phyloP scores from a whole-genome alignment of 768 basidiomycete species.

The Mycena leptocephala region DNA sequence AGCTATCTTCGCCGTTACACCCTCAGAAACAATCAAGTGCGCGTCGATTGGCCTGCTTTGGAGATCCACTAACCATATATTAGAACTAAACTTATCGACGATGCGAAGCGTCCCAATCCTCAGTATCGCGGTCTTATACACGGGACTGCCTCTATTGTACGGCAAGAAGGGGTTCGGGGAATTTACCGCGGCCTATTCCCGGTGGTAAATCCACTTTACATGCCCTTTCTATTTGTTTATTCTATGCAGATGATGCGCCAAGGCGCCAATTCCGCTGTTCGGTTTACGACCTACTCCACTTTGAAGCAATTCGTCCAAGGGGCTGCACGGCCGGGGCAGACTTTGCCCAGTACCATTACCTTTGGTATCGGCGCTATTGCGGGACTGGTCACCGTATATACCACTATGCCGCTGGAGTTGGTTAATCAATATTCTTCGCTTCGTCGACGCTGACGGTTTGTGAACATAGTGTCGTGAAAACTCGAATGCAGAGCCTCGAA shows the following conservation, averaged over 20 bases:
- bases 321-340: conserved; percentile 85
- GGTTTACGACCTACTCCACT: conserved; percentile 96
- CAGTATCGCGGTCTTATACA: conserved; percentile 91
- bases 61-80: background rate
- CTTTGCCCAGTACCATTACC: conserved; percentile 89
- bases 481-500: conserved; percentile 95
- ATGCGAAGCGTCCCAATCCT: conserved; percentile 88
- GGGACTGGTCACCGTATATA: conserved; percentile 95
- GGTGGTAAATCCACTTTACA: conserved; percentile 72
- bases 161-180: conserved; percentile 88
- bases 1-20: conserved; percentile 95
- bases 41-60: conserved; percentile 40
- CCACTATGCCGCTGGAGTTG: conserved; percentile 89
- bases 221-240: background rate
- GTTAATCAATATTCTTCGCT: conserved; percentile 40
- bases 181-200: conserved; percentile 95
- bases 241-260: conserved; percentile 91
- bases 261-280: conserved; percentile 96
- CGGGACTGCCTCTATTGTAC: conserved; percentile 85
- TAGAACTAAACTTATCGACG: conserved; percentile 98
- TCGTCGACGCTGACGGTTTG: background rate
- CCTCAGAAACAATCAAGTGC: conserved; percentile 98
- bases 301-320: conserved; percentile 95
- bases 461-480: conserved; percentile 89
- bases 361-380: conserved; percentile 96